Conservation (phyloP, 345 rosid genomes). For the Gossypium ekmanianum region DNA sequence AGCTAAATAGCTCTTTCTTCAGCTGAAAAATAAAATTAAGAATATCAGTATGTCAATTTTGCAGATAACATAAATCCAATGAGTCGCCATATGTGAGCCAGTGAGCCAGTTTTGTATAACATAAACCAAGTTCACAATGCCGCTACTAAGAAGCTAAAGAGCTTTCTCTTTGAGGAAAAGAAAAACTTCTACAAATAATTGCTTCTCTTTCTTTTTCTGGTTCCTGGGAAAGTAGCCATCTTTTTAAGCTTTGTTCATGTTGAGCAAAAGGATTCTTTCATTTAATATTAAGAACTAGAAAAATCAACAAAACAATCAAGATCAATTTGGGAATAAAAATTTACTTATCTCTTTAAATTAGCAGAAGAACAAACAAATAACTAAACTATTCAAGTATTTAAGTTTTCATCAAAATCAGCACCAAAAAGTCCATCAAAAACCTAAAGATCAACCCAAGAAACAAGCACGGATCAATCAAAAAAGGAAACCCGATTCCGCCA, state of each 20-base stretch:
- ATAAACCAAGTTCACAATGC: conserved; percentile 12
- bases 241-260: conserved; percentile 11
- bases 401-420: background rate
- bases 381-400: background rate
- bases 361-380: background rate
- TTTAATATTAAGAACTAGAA: background rate
- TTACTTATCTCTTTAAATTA: background rate
- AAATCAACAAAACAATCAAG: conserved; percentile 15
- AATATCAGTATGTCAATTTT: background rate
- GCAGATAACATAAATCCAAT: background rate
- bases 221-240: conserved; percentile 16
- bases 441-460: conserved; percentile 18
- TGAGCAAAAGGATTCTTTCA: conserved; percentile 14
- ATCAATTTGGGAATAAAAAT: background rate
- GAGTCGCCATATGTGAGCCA: background rate
- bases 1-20: conserved; percentile 20
- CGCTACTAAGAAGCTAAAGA: background rate
- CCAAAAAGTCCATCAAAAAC: background rate
- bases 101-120: background rate
- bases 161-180: background rate
- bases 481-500: conserved; percentile 23
- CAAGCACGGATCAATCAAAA: conserved; percentile 19
- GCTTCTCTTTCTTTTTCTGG: background rate
- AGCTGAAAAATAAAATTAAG: conserved; percentile 33
- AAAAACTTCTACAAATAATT: background rate